Conservation (phyloP, 495 filamentous ascomycete species). For the Astrocystis sublimbata region DNA sequence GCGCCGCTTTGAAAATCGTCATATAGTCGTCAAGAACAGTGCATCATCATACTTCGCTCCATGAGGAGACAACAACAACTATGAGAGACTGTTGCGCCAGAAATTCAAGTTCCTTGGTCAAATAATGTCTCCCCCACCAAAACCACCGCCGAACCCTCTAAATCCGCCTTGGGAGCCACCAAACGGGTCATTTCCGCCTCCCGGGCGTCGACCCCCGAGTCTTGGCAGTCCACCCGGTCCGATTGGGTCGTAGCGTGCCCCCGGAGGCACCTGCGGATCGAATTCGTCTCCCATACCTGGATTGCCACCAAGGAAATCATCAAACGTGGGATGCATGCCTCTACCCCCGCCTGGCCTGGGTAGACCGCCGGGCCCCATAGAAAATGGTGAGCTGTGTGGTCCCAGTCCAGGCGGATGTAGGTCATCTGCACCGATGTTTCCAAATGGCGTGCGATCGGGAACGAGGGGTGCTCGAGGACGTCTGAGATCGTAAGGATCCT, state of each 20-base stretch:
- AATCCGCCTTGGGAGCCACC: conserved; percentile 31
- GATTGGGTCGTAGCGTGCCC: conserved; percentile 73
- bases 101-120: conserved; percentile 19
- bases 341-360: conserved; percentile 59
- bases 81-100: background rate
- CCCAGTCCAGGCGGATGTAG: conserved; percentile 86
- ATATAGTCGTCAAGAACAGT: background rate
- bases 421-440: conserved; percentile 76
- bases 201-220: conserved; percentile 38
- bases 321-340: conserved; percentile 95
- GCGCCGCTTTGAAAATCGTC: background rate
- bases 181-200: conserved; percentile 34
- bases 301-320: conserved; percentile 79
- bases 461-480: conserved; percentile 58
- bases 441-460: conserved; percentile 53
- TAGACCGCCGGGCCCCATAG: conserved; percentile 53
- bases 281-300: conserved; percentile 48
- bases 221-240: conserved; percentile 65
- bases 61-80: background rate
- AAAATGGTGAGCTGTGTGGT: conserved; percentile 76
- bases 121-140: conserved; percentile 46
- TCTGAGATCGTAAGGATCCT: conserved; percentile 88
- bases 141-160: conserved; percentile 39
- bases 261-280: conserved; percentile 59
- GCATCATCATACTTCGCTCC: background rate